Base-by-base conservation (phyloP, 2,329 filamentous ascomycete species). In the Hymenoscyphus occultus region DNA sequence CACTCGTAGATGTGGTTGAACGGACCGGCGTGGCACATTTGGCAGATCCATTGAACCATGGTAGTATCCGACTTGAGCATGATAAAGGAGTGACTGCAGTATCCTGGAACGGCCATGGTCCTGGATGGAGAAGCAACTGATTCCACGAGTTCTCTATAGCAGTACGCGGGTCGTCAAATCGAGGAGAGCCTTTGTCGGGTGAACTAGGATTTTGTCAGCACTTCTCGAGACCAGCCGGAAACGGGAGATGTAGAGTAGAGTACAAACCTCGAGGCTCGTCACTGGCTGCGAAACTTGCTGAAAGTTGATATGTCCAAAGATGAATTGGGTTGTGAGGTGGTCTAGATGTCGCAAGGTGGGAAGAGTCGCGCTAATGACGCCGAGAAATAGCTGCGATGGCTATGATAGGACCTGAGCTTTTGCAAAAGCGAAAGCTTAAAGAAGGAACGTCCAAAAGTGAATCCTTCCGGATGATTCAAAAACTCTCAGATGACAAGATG, bases 1-100 rank as follows among this genome's bases (percentile, higher is more conserved):
- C 88, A 90, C 76, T 90, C 86, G 69, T 84, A 90, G 72, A 90
- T 90, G 77, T 83, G 84, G 85, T 86, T 89, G 76, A 87, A 84
- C 61, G 86, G 86, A 1, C 86, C 87, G 1, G 83, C 84, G 67
- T 86, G 83, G 74, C 87, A 90, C 72, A 87, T 77, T 65, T 84
- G 82, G 79, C 88, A 90, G 60, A 81, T 80, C 86, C 87, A 90
- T 74, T 87, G 83, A 64, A 90, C 81, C 62, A 90, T 75, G 12
- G 82, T 87, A 73, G 80, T 88, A 72, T 89, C 86, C 39, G 85
- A 87, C 77, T 90, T 90, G 77, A 90, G 83, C 76, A 89, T 81
- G 72, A 81, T 82, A 77, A 89, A 90, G 12, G 81, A 81, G 74
- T 90, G 87, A 42, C 82, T 80, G 75, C 87, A 28, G 28, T 28